Evolutionary conservation across 192 early-diverging fungal species (phyloP).

Genomic region (Rhizoclosmatium globosum): DNA sequence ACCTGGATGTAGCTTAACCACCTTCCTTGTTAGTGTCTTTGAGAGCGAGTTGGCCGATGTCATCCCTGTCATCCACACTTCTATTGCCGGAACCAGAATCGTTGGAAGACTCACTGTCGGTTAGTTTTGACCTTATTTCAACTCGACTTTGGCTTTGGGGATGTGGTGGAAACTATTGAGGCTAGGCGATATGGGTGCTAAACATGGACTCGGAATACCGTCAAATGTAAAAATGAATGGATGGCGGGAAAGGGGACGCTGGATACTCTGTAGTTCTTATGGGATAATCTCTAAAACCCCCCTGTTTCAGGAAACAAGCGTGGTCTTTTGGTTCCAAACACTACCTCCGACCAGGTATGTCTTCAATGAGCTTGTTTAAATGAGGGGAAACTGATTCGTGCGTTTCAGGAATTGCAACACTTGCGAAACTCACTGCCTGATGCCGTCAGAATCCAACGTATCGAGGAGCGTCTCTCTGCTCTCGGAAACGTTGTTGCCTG

Average conservation of each 20-base stretch:
- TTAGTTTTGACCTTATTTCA: constrained; percentile 3
- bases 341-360: constrained; percentile 82
- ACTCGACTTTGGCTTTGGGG: no score
- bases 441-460: constrained; percentile 89
- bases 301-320: constrained; percentile 83
- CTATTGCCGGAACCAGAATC: constrained; percentile 96
- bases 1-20: constrained; percentile 17
- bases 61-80: constrained; percentile 95
- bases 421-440: constrained; percentile 96
- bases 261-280: no score
- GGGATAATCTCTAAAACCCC: no score
- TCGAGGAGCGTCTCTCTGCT: constrained; percentile 97
- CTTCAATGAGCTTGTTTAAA: constrained; percentile 50
- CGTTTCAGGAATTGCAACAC: constrained; percentile 86
- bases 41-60: constrained; percentile 95
- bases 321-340: constrained; percentile 92
- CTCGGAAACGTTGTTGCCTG: constrained; percentile 99
- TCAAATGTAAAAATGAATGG: no score
- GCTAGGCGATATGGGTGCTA: no score
- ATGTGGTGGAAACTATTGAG: no score
- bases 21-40: constrained; percentile 73
- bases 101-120: constrained; percentile 89
- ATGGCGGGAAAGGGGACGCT: no score
- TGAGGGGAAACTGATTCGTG: constrained; percentile 10
- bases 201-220: no score